A percentile compares a stretch with the other conserved stretches of the same genome.
These are phyloP conservation scores for Ceratocystiopsis minuta DNA, from an alignment of 2,329 filamentous ascomycete species.

Conservation along the genomic window DNA sequence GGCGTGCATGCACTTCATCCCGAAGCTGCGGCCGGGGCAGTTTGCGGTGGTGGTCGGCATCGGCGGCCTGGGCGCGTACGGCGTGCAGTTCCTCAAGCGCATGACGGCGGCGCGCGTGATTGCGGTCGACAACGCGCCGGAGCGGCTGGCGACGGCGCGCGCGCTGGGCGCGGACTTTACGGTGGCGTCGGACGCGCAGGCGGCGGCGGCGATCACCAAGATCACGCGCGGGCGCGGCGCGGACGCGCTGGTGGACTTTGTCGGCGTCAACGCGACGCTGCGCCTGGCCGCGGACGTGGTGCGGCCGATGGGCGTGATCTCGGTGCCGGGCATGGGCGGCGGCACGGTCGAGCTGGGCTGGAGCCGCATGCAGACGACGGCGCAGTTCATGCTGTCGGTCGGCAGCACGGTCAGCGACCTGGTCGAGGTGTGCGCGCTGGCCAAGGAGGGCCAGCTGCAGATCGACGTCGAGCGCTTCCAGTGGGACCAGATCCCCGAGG, in stretches of 20 bases:
- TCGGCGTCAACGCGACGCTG: not conserved
- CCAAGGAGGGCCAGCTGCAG: not conserved
- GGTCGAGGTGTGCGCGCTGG: slow-evolving; percentile 2
- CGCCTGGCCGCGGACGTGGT: slow-evolving; percentile 1
- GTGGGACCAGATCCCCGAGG: slow-evolving; percentile 1
- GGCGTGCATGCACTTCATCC: slow-evolving; percentile 3
- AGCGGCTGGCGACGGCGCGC: not conserved
- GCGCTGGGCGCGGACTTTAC: slow-evolving; percentile 1
- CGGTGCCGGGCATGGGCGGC: not conserved
- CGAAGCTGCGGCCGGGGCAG: not conserved
- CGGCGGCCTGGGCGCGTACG: slow-evolving; percentile 1
- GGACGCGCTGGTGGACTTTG: not conserved
- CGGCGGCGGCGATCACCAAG: not conserved
- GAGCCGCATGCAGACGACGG: slow-evolving; percentile 2
- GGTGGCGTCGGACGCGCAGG: not conserved
- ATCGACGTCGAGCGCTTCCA: slow-evolving; percentile 1
- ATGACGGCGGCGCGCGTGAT: slow-evolving; percentile 2
- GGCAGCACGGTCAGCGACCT: slow-evolving; percentile 1
- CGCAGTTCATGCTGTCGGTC: slow-evolving; percentile 1
- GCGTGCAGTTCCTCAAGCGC: slow-evolving; percentile 2
- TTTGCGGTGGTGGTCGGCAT: not conserved
- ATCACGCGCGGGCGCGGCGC: not conserved
- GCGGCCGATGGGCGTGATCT: not conserved
- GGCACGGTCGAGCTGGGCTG: slow-evolving; percentile 2
- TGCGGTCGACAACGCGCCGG: not conserved